Evolutionary conservation across 495 filamentous ascomycete genomes (phyloP).

Genomic region (Talaromyces adpressus): DNA sequence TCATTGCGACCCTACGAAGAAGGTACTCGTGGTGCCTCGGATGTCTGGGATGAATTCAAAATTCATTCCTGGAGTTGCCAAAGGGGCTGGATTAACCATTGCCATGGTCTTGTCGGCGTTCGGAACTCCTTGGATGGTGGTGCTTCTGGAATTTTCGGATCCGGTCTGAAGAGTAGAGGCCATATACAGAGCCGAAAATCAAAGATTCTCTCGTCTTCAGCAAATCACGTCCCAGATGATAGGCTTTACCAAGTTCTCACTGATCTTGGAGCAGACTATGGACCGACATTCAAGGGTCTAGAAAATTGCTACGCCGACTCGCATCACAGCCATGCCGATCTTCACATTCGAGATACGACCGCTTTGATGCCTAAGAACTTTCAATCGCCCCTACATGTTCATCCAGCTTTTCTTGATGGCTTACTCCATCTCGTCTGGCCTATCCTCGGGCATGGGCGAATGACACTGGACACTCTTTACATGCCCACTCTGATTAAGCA

Average conservation of each 20-base stretch:
- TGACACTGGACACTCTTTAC: slow-evolving; percentile 30
- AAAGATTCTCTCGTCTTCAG: slow-evolving; percentile 13
- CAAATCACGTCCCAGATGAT: slow-evolving; percentile 15
- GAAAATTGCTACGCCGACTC: slow-evolving; percentile 12
- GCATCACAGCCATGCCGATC: slow-evolving; percentile 15
- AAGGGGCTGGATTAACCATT: slow-evolving; percentile 29
- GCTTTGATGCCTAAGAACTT: slow-evolving; percentile 21
- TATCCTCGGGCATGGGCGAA: slow-evolving; percentile 34
- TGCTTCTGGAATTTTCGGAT: slow-evolving; percentile 1
- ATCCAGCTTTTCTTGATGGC: slow-evolving; percentile 23
- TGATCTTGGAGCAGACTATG: slow-evolving; percentile 27
- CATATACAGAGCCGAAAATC: slow-evolving; percentile 8
- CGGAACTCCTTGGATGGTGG: background rate
- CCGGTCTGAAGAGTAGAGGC: slow-evolving; percentile 7
- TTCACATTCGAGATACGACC: slow-evolving; percentile 19
- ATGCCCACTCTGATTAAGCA: slow-evolving; percentile 35
- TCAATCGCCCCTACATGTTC: slow-evolving; percentile 19
- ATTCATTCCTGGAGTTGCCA: slow-evolving; percentile 25
- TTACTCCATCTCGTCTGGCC: slow-evolving; percentile 28
- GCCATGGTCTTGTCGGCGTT: slow-evolving; percentile 19
- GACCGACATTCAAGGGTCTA: slow-evolving; percentile 26
- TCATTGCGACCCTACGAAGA: slow-evolving; percentile 31
- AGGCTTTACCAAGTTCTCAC: slow-evolving; percentile 25
- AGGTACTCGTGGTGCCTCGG: slow-evolving; percentile 27
- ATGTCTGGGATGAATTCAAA: slow-evolving; percentile 32